phyloP scores from a whole-genome alignment of 768 basidiomycete genomes.

The Naganishia onofrii region DNA sequence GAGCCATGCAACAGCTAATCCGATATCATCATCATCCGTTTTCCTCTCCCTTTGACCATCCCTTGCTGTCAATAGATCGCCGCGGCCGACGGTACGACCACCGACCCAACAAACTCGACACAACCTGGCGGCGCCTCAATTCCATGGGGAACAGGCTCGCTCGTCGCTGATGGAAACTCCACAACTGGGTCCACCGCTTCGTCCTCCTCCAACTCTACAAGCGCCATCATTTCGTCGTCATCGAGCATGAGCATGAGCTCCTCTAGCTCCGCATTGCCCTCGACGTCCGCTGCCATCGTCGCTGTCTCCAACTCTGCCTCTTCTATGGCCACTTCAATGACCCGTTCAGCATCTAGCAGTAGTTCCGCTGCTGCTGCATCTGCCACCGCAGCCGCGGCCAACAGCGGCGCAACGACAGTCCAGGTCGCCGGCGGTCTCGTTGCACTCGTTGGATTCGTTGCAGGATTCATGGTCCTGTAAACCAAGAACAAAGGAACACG shows the following conservation, averaged over 20 bases:
- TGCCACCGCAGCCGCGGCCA: slow-evolving; percentile 7
- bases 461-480: slow-evolving; percentile 22
- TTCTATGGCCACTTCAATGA: slow-evolving; percentile 19
- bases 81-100: slow-evolving; percentile 41
- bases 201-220: slow-evolving; percentile 31
- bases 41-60: not conserved
- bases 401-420: slow-evolving; percentile 6
- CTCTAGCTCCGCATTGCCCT: slow-evolving; percentile 23
- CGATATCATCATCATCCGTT: not conserved
- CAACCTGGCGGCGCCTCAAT: slow-evolving; percentile 41
- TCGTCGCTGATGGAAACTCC: slow-evolving; percentile 27
- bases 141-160: slow-evolving; percentile 41
- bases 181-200: slow-evolving; percentile 15
- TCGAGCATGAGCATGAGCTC: slow-evolving; percentile 16
- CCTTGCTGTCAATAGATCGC: slow-evolving; percentile 40
- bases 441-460: slow-evolving; percentile 22
- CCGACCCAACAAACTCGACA: slow-evolving; percentile 42
- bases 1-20: not conserved
- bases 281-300: slow-evolving; percentile 14
- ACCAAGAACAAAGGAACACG: no score
- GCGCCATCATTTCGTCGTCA: slow-evolving; percentile 25
- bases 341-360: slow-evolving; percentile 6
- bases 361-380: slow-evolving; percentile 12
- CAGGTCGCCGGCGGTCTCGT: slow-evolving; percentile 23
- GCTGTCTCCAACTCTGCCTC: slow-evolving; percentile 17